Conservation (phyloP, 1,284 basidiomycete species). For the Ustilago curta region DNA sequence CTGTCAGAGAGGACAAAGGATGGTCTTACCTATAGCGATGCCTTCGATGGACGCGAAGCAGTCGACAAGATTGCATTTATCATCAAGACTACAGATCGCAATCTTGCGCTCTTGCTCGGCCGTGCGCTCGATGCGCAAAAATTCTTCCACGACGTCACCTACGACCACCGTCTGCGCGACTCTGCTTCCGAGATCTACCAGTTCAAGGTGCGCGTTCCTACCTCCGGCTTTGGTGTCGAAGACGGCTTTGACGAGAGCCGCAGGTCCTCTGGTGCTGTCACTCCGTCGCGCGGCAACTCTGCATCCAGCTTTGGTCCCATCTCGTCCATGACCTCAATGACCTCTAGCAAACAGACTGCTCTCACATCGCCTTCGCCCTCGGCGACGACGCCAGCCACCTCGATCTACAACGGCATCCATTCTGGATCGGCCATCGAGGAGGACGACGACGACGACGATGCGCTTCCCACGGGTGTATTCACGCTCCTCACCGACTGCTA, state of each 20-base stretch:
- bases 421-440: conserved; percentile 44
- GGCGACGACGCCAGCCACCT: conserved; percentile 62
- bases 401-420: conserved; percentile 50
- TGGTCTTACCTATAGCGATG: conserved; percentile 92
- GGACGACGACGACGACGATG: conserved; percentile 72
- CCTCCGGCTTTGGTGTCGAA: conserved; percentile 71
- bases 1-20: conserved; percentile 88
- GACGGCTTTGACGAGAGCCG: conserved; percentile 46
- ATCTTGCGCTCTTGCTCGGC: conserved; percentile 91
- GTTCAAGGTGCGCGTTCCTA: conserved; percentile 80
- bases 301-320: conserved; percentile 31
- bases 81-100: conserved; percentile 97
- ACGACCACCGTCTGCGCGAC: conserved; percentile 94
- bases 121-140: conserved; percentile 97
- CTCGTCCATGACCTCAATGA: conserved; percentile 46
- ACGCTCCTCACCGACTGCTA: conserved; percentile 97
- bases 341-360: conserved; percentile 63
- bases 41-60: conserved; percentile 95
- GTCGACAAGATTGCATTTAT: conserved; percentile 96
- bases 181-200: conserved; percentile 91
- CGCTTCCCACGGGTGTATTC: conserved; percentile 92
- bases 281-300: conserved; percentile 45
- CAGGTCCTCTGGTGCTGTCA: conserved; percentile 14
- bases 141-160: conserved; percentile 99
- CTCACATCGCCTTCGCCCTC: conserved; percentile 42